These are phyloP conservation scores for Diaporthe ampelina DNA, from an alignment of 2,329 filamentous ascomycete species.

Conservation along the genomic window DNA sequence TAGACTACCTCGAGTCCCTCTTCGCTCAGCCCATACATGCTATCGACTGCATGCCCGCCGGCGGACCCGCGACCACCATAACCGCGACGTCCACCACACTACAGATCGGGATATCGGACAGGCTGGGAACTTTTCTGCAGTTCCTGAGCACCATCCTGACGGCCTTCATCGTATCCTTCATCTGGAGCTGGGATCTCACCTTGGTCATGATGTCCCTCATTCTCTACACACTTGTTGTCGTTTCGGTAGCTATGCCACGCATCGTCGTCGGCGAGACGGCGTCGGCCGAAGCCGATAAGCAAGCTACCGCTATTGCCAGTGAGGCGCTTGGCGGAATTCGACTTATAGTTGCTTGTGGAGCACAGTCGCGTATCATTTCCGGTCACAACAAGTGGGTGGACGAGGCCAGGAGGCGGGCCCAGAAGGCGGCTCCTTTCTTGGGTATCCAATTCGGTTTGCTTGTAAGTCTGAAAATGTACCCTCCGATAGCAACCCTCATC, in stretches of 20 bases:
- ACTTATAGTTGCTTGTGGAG: slow-evolving; percentile 74
- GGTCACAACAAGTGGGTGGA: slow-evolving; percentile 15
- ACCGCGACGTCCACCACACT: slow-evolving; percentile 73
- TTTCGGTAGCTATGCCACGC: slow-evolving; percentile 65
- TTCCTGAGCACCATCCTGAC: slow-evolving; percentile 66
- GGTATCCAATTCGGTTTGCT: slow-evolving; percentile 66
- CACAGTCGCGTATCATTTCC: slow-evolving; percentile 60
- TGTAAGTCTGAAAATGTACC: slow-evolving; percentile 52
- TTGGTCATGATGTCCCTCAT: slow-evolving; percentile 70
- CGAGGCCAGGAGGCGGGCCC: slow-evolving; percentile 51
- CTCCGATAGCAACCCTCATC: background rate
- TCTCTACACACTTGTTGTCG: slow-evolving; percentile 65
- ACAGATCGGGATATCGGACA: slow-evolving; percentile 74
- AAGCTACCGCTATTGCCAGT: slow-evolving; percentile 70
- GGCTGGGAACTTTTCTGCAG: slow-evolving; percentile 70
- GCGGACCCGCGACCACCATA: slow-evolving; percentile 72
- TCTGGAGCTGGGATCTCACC: slow-evolving; percentile 70
- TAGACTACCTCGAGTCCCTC: slow-evolving; percentile 73
- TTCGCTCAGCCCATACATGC: slow-evolving; percentile 76
- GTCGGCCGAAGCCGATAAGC: slow-evolving; percentile 64
- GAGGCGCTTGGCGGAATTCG: slow-evolving; percentile 58
- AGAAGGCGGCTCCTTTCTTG: slow-evolving; percentile 60
- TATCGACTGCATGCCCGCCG: slow-evolving; percentile 72
- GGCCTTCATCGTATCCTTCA: slow-evolving; percentile 67
- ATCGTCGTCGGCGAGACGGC: slow-evolving; percentile 65